Evolutionary conservation across 306 rosid species (phyloP).

Genomic region (Quercus dentata): DNA sequence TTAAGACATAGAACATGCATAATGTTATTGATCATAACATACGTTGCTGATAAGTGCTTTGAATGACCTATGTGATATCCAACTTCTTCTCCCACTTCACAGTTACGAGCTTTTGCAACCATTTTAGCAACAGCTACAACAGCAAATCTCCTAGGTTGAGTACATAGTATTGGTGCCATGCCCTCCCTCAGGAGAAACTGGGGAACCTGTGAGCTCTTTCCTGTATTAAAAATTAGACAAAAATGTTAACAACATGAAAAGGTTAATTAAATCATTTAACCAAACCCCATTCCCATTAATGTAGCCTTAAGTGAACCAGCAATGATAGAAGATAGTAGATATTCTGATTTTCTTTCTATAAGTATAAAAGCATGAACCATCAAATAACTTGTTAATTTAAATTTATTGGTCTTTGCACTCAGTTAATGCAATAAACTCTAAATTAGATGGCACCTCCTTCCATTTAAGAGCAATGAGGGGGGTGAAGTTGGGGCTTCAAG

Average conservation of each 20-base stretch:
- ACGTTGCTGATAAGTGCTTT: conserved; percentile 59
- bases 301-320: not conserved
- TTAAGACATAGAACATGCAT: not conserved
- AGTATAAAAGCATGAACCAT: conserved; percentile 2
- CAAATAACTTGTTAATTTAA: not conserved
- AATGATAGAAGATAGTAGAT: not conserved
- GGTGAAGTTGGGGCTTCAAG: no score
- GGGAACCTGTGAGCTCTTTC: conserved; percentile 93
- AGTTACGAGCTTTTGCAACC: conserved; percentile 77
- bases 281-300: not conserved
- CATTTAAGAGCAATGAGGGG: no score
- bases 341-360: not conserved
- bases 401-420: not conserved
- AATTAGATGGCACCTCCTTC: no score
- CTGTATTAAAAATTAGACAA: conserved; percentile 30
- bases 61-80: conserved; percentile 92
- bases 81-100: conserved; percentile 77
- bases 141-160: conserved; percentile 93
- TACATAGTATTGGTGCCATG: conserved; percentile 71
- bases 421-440: not conserved
- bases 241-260: conserved; percentile 8
- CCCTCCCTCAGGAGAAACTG: conserved; percentile 83
- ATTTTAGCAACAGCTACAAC: conserved; percentile 84
- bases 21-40: conserved; percentile 1
- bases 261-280: conserved; percentile 12